Evolutionary conservation across 83 land plant species (phyloP).

Genomic region (Thuja plicata): DNA sequence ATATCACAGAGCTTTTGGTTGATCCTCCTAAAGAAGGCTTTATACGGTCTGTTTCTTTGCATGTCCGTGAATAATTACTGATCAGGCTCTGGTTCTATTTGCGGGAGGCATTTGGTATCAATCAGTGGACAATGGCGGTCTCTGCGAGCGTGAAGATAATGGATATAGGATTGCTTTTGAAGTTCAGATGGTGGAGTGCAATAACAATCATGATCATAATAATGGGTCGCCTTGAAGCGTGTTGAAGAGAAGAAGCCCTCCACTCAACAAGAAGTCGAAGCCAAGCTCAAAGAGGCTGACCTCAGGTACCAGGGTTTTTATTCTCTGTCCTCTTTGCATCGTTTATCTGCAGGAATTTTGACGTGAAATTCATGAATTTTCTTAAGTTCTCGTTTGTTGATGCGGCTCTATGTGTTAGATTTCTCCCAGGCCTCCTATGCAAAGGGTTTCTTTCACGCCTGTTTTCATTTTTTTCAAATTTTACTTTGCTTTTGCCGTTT

Average conservation of each 20-base stretch:
- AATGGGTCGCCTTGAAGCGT: conserved; percentile 33
- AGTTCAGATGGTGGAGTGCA: conserved; percentile 27
- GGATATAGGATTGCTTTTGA: conserved; percentile 47
- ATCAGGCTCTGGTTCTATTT: neutral
- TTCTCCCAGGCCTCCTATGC: neutral
- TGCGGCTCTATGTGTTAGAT: conserved; percentile 1
- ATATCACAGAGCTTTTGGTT: too few relatives aligned
- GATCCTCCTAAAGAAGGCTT: too few relatives aligned
- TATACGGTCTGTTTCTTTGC: too few relatives aligned
- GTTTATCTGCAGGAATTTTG: neutral
- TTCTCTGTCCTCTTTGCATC: neutral
- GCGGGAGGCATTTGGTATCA: neutral
- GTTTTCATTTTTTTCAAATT: neutral
- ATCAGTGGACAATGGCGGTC: neutral
- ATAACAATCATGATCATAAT: too few relatives aligned
- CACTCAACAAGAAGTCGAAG: conserved; percentile 22
- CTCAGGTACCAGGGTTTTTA: conserved; percentile 65
- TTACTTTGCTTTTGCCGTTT: neutral
- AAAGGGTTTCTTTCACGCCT: neutral
- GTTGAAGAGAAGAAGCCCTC: conserved; percentile 36
- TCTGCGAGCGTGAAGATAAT: neutral
- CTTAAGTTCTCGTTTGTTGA: neutral
- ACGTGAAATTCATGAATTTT: neutral
- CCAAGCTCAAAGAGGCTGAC: conserved; percentile 83
- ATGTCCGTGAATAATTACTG: neutral